phyloP scores from a whole-genome alignment of 192 early-diverging fungal species.

The Linnemannia exigua region DNA sequence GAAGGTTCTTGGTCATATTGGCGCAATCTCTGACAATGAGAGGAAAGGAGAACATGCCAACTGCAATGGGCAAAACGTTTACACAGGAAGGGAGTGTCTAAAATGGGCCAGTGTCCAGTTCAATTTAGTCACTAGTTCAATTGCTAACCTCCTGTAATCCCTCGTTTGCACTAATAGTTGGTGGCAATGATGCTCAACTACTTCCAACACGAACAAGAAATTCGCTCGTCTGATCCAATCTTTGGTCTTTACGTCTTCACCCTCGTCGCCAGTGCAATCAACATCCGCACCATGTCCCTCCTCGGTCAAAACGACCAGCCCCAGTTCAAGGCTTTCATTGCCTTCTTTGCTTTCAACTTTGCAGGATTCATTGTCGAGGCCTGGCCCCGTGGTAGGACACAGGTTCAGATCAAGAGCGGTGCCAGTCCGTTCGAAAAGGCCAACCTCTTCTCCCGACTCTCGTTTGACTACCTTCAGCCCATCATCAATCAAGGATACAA shows the following conservation, averaged over 20 bases:
- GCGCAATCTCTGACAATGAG: too few relatives aligned
- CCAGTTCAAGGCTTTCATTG: slow-evolving; percentile 40
- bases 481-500: slow-evolving; percentile 49
- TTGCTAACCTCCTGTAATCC: neutral
- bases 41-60: neutral
- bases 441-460: slow-evolving; percentile 41
- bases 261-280: slow-evolving; percentile 40
- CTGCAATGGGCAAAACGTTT: too few relatives aligned
- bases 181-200: slow-evolving; percentile 30
- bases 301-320: slow-evolving; percentile 11
- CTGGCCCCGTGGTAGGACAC: slow-evolving; percentile 39
- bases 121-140: too few relatives aligned
- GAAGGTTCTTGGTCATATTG: neutral
- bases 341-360: slow-evolving; percentile 38
- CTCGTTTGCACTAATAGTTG: neutral
- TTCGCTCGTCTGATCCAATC: slow-evolving; percentile 37
- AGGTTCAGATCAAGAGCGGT: slow-evolving; percentile 20
- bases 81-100: too few relatives aligned
- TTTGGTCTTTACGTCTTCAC: slow-evolving; percentile 39
- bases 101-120: too few relatives aligned
- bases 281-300: slow-evolving; percentile 46
- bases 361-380: slow-evolving; percentile 44
- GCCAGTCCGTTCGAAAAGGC: slow-evolving; percentile 47
- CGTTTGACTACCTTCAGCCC: slow-evolving; percentile 48
- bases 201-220: slow-evolving; percentile 31